Conservation (phyloP, 164 flowering plant species). For the Tetrastigma voinierianum region DNA sequence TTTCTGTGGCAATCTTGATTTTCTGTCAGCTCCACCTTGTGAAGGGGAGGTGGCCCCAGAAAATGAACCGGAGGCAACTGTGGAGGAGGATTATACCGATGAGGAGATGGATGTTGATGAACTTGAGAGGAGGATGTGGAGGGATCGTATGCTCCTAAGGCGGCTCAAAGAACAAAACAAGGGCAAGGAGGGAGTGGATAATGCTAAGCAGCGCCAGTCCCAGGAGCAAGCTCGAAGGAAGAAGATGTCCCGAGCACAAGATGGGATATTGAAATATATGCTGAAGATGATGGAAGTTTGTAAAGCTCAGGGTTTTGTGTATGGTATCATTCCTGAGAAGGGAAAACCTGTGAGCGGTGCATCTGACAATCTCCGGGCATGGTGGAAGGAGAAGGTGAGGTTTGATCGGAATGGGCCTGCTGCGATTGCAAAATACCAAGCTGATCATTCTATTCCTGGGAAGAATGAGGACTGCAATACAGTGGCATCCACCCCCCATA, state of each 20-base stretch:
- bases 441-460: slow-evolving; percentile 47
- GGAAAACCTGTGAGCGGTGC: slow-evolving; percentile 68
- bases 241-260: slow-evolving; percentile 66
- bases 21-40: slow-evolving; percentile 22
- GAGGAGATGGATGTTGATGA: slow-evolving; percentile 47
- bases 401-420: slow-evolving; percentile 67
- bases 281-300: slow-evolving; percentile 68
- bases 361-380: slow-evolving; percentile 60
- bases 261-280: slow-evolving; percentile 66
- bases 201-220: slow-evolving; percentile 37
- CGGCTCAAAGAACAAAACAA: slow-evolving; percentile 40
- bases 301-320: slow-evolving; percentile 63
- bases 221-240: slow-evolving; percentile 50
- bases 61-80: slow-evolving; percentile 16
- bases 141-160: slow-evolving; percentile 36
- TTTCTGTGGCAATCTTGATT: slow-evolving; percentile 28
- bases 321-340: slow-evolving; percentile 68
- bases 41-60: slow-evolving; percentile 16
- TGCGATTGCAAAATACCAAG: slow-evolving; percentile 60
- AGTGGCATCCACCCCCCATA: slow-evolving; percentile 37
- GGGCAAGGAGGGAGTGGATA: slow-evolving; percentile 25
- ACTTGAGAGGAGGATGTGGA: slow-evolving; percentile 55
- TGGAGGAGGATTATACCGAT: slow-evolving; percentile 40
- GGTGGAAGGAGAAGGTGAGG: slow-evolving; percentile 73
- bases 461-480: slow-evolving; percentile 30